These are phyloP conservation scores for Penicillium manginii DNA, from an alignment of 495 filamentous ascomycete genomes.

Conservation along the genomic window DNA sequence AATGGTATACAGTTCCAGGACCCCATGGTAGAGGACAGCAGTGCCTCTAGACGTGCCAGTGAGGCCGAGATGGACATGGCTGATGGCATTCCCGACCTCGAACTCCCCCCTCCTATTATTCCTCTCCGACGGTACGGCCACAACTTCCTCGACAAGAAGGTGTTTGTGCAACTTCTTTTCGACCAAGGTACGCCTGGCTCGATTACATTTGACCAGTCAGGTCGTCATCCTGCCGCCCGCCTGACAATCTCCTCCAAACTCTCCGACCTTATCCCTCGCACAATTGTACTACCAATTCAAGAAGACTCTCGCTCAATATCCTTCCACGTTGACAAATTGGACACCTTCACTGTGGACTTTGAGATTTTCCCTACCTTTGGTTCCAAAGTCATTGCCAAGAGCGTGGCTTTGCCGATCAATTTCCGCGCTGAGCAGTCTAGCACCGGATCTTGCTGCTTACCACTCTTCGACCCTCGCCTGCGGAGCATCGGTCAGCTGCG, in stretches of 20 bases:
- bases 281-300: slow-evolving; percentile 91
- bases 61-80: slow-evolving; percentile 70
- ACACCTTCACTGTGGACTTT: slow-evolving; percentile 93
- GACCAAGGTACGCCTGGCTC: slow-evolving; percentile 70
- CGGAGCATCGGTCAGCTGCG: slow-evolving; percentile 92
- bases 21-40: slow-evolving; percentile 34
- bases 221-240: slow-evolving; percentile 92
- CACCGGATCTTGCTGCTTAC: slow-evolving; percentile 80
- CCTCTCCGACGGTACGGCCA: slow-evolving; percentile 93
- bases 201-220: slow-evolving; percentile 89
- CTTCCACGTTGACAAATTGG: slow-evolving; percentile 92
- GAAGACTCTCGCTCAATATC: slow-evolving; percentile 91
- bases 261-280: slow-evolving; percentile 94
- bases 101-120: slow-evolving; percentile 93
- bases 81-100: slow-evolving; percentile 90
- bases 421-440: slow-evolving; percentile 75
- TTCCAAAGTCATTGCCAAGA: slow-evolving; percentile 94
- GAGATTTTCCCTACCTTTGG: slow-evolving; percentile 98
- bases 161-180: slow-evolving; percentile 88
- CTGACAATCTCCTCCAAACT: slow-evolving; percentile 95
- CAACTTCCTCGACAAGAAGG: slow-evolving; percentile 97
- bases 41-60: slow-evolving; percentile 51
- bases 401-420: slow-evolving; percentile 82
- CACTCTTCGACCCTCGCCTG: slow-evolving; percentile 89
- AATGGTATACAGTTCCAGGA: slow-evolving; percentile 42